A percentile compares a stretch with the other conserved stretches of the same genome.
phyloP scores from a whole-genome alignment of 2,329 filamentous ascomycete species.

The Exophiala bonariae region DNA sequence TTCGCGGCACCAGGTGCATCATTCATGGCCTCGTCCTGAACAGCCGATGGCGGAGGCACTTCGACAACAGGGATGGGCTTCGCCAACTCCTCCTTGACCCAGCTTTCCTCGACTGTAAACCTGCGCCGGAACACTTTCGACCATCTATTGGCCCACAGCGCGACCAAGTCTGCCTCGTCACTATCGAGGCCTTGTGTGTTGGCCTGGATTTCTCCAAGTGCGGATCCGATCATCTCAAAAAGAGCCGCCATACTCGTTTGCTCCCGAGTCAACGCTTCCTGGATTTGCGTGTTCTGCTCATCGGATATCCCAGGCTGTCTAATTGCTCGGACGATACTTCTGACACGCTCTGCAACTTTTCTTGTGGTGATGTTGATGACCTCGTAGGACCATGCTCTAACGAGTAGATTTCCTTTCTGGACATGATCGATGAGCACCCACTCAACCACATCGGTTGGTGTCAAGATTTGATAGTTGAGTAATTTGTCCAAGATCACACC shows the following conservation, averaged over 20 bases:
- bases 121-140: conserved; percentile 79
- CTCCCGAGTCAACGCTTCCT: conserved; percentile 69
- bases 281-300: conserved; percentile 58
- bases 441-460: conserved; percentile 78
- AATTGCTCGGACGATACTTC: conserved; percentile 71
- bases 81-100: conserved; percentile 57
- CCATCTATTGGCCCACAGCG: conserved; percentile 84
- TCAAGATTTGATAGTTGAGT: conserved; percentile 94
- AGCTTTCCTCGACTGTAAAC: conserved; percentile 79
- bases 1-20: conserved; percentile 4
- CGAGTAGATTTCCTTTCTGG: conserved; percentile 66
- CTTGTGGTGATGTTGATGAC: conserved; percentile 83
- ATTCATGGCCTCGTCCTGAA: conserved; percentile 19
- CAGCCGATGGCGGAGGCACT: conserved; percentile 26
- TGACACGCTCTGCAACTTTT: conserved; percentile 84
- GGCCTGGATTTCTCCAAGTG: conserved; percentile 68
- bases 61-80: conserved; percentile 45
- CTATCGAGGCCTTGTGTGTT: conserved; percentile 73
- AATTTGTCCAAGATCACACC: conserved; percentile 94
- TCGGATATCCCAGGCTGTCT: conserved; percentile 57
- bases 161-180: conserved; percentile 64
- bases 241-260: conserved; percentile 73
- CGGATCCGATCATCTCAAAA: conserved; percentile 78
- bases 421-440: conserved; percentile 77
- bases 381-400: conserved; percentile 79